Percentiles rank a stretch among this genome's conserved stretches.
Conservation (phyloP, 768 basidiomycete species). For the Vararia minispora region DNA sequence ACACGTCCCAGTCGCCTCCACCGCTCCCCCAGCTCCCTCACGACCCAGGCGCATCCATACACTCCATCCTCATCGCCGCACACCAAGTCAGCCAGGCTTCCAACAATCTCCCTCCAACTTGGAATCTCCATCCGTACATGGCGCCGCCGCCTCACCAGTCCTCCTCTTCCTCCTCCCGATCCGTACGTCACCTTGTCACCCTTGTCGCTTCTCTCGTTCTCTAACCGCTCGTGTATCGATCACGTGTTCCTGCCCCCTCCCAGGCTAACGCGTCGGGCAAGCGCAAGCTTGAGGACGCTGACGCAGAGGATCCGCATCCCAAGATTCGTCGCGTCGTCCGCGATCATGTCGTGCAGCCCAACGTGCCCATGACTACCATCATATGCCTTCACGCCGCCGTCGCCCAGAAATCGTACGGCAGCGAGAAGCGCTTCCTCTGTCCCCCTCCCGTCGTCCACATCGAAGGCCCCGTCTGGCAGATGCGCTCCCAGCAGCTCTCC, state of each 20-base stretch:
- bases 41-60: slow-evolving; percentile 15
- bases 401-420: slow-evolving; percentile 93
- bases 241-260: slow-evolving; percentile 14
- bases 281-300: slow-evolving; percentile 61
- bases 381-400: slow-evolving; percentile 87
- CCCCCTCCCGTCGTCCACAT: slow-evolving; percentile 91
- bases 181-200: slow-evolving; percentile 6
- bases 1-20: no score
- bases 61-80: slow-evolving; percentile 16
- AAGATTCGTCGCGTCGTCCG: slow-evolving; percentile 81
- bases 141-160: slow-evolving; percentile 8
- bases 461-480: slow-evolving; percentile 79
- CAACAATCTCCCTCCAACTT: slow-evolving; percentile 15
- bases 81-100: slow-evolving; percentile 9
- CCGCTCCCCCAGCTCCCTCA: no score
- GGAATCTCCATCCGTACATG: slow-evolving; percentile 9
- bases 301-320: slow-evolving; percentile 51
- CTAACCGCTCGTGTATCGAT: slow-evolving; percentile 1
- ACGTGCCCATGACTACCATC: slow-evolving; percentile 83
- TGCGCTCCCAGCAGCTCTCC: slow-evolving; percentile 68
- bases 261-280: slow-evolving; percentile 38
- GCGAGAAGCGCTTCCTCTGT: slow-evolving; percentile 89
- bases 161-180: slow-evolving; percentile 9
- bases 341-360: slow-evolving; percentile 71
- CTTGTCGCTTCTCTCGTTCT: no score